These are phyloP conservation scores for Cladosporium colombiae DNA, from an alignment of 2,329 filamentous ascomycete genomes.

Conservation along the genomic window DNA sequence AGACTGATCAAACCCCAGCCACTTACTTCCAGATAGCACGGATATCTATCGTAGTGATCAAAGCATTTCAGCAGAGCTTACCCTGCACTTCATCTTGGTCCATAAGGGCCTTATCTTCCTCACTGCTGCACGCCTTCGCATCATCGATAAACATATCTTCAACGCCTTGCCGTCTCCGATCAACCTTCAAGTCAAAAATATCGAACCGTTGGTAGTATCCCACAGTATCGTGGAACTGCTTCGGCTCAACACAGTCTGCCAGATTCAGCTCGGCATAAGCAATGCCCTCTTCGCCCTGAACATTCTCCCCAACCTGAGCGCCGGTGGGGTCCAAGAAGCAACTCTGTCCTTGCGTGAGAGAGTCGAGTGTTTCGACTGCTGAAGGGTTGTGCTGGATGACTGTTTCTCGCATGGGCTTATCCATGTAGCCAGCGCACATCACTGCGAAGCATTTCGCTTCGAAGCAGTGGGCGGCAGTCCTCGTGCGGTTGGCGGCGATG, in stretches of 20 bases:
- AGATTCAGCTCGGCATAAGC: slow-evolving; percentile 56
- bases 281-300: slow-evolving; percentile 52
- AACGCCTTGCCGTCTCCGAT: slow-evolving; percentile 39
- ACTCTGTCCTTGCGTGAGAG: slow-evolving; percentile 47
- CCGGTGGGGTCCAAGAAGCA: slow-evolving; percentile 57
- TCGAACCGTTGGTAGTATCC: slow-evolving; percentile 59
- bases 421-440: slow-evolving; percentile 49
- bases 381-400: slow-evolving; percentile 35
- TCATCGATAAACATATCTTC: slow-evolving; percentile 2
- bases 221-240: slow-evolving; percentile 59
- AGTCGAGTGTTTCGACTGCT: slow-evolving; percentile 38
- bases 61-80: not conserved
- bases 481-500: slow-evolving; percentile 53
- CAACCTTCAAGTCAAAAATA: slow-evolving; percentile 54
- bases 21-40: not conserved
- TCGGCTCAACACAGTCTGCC: slow-evolving; percentile 54
- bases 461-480: slow-evolving; percentile 59
- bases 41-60: not conserved
- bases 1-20: not conserved
- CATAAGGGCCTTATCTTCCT: not conserved
- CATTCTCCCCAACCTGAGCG: slow-evolving; percentile 36
- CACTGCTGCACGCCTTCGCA: not conserved
- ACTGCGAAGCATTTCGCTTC: slow-evolving; percentile 60
- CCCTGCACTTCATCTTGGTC: not conserved
- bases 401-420: slow-evolving; percentile 36